Evolutionary conservation across 2,329 filamentous ascomycete species (phyloP), one percentile per base, ranked within the genome.

Genomic region (Botryosphaeria agaves): DNA sequence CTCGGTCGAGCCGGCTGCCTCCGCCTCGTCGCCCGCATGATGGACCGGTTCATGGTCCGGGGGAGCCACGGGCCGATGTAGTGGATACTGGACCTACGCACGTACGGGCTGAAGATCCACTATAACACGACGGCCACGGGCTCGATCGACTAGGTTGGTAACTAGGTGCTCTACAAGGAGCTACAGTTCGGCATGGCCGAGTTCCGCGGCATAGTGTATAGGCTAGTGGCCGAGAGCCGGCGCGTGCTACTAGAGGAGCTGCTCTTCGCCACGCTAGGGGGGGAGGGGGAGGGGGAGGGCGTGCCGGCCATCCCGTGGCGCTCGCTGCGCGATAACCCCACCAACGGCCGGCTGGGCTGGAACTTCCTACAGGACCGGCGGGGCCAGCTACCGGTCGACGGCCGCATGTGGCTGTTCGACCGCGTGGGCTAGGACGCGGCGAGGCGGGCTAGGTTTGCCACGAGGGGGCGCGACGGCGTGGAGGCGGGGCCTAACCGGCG

Each of bases 81-180:
- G 28, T 29, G 16, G 28, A 29, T 29, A 16, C 19, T 29, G n/a
- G 28, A 29, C 19, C 19, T 29, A 16, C 28, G 14, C 16, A 29
- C 14, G 16, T 29, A 29, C 17, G 28, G 28, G 16, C 12, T 29
- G 14, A 29, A 29, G 28, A 29, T 29, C 18, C 14, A 21, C 12
- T 29, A 19, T 16, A 29, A 21, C 16, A 29, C 16, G 16, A 29
- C 28, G n/a, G 9, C 28, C 5, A 14, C 16, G 12, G 28, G 28
- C 14, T 8, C 9, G 9, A 16, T 29, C 12, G 14, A 29, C 15
- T 27, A 14, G 14, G 14, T 8, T 16, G 26, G 26, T 14, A 14
- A 29, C 15, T 8, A 18, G 16, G 9, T 29, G 11, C 19, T 29
- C 11, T 29, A 29, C 14, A 29, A 29, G 28, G 15, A 14, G 11